A percentile compares a stretch with the other conserved stretches of the same genome.
Conservation (phyloP, 2,329 filamentous ascomycete species). For the Zarea fungicola region DNA sequence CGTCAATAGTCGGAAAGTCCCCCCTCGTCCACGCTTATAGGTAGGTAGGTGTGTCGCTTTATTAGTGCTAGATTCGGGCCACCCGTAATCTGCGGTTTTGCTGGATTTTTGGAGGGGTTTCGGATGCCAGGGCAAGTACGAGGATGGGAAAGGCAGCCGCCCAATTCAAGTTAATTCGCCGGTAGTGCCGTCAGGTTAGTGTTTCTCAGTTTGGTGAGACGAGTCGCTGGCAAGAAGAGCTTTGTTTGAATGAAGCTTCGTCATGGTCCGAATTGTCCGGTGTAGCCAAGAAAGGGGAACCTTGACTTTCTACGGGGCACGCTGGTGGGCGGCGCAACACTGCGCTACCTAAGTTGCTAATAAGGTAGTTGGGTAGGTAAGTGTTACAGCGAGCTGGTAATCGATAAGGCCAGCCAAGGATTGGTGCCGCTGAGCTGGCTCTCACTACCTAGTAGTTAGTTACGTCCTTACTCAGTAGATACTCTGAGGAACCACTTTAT, state of each 20-base stretch:
- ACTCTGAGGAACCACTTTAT: not conserved
- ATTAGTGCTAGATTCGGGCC: constrained; percentile 3
- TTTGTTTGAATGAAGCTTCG: not conserved
- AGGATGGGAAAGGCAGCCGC: not conserved
- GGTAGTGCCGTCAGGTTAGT: not conserved
- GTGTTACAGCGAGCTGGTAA: not conserved
- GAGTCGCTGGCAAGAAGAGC: not conserved
- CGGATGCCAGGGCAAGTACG: not conserved
- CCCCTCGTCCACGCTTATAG: no score
- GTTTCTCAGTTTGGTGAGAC: no score
- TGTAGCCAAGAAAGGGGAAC: constrained; percentile 6
- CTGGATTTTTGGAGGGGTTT: constrained; percentile 1
- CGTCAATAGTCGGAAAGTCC: not conserved
- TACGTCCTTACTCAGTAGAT: not conserved
- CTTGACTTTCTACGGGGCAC: not conserved
- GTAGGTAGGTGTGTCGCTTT: not conserved
- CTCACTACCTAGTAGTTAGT: no score
- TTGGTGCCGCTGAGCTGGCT: no score
- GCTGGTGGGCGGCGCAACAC: not conserved
- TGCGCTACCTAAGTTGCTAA: no score
- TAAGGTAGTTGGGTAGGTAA: no score
- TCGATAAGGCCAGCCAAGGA: no score
- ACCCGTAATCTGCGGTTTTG: not conserved
- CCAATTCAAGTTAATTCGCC: not conserved
- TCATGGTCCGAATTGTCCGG: not conserved